Conservation (phyloP, 106 monocot genomes). For the Acanthochlamys bracteata region DNA sequence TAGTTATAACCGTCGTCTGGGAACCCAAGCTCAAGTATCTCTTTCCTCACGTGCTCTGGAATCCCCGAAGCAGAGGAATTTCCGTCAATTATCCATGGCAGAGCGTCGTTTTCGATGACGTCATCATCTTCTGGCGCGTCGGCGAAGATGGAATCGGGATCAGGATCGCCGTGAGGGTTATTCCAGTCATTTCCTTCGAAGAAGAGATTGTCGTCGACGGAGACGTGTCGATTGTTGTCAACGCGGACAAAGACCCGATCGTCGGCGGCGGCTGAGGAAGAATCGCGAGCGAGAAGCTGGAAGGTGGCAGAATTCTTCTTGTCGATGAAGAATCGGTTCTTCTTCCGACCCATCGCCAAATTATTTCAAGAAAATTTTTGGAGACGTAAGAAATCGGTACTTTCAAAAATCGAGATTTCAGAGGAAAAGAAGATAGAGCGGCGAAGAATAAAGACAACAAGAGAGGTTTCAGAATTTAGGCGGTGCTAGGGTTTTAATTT, state of each 20-base stretch:
- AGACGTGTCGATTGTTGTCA: slow-evolving; percentile 54
- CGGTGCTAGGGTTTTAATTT: too few relatives aligned
- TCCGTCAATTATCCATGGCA: neutral
- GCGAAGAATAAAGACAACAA: too few relatives aligned
- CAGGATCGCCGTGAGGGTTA: too few relatives aligned
- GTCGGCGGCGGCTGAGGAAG: slow-evolving; percentile 15
- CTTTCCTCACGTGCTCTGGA: slow-evolving; percentile 63
- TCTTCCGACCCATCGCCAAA: slow-evolving; percentile 30
- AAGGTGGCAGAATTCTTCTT: slow-evolving; percentile 76
- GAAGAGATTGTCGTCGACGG: slow-evolving; percentile 25
- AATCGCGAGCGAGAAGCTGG: slow-evolving; percentile 60
- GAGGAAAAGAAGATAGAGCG: too few relatives aligned
- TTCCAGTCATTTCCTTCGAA: slow-evolving; percentile 14
- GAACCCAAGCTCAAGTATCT: slow-evolving; percentile 81
- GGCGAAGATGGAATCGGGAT: slow-evolving; percentile 51
- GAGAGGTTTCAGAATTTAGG: too few relatives aligned
- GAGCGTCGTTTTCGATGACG: slow-evolving; percentile 4
- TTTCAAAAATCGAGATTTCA: too few relatives aligned
- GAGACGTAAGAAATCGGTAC: too few relatives aligned
- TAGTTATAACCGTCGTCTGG: slow-evolving; percentile 97
- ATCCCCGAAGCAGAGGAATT: slow-evolving; percentile 18
- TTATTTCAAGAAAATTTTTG: too few relatives aligned
- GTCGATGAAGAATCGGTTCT: slow-evolving; percentile 68
- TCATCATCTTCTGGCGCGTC: slow-evolving; percentile 43
- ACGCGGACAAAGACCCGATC: slow-evolving; percentile 88